A percentile compares a stretch with the other conserved stretches of the same genome.
These are phyloP conservation scores for Aspergillus flavus DNA, from an alignment of 2,329 filamentous ascomycete species.

Conservation along the genomic window DNA sequence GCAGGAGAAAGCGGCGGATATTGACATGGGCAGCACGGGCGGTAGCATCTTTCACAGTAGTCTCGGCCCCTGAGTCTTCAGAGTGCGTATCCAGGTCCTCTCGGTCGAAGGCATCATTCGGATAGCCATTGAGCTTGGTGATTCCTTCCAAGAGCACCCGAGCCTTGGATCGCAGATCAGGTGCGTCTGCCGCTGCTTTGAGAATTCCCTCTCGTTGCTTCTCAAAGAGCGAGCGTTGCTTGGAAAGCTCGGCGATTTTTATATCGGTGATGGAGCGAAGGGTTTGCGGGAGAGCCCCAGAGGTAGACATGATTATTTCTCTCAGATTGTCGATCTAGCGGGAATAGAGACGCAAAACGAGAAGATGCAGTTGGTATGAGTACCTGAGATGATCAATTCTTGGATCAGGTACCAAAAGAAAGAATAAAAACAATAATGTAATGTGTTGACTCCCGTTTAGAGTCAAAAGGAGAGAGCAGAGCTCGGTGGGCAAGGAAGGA, in stretches of 20 bases:
- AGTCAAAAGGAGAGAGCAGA: neutral
- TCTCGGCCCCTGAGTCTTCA: slow-evolving; percentile 1
- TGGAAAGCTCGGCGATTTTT: slow-evolving; percentile 60
- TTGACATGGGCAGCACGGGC: slow-evolving; percentile 41
- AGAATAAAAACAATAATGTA: neutral
- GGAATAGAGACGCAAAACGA: neutral
- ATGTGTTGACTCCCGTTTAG: neutral
- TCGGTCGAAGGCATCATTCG: slow-evolving; percentile 38
- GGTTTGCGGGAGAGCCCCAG: slow-evolving; percentile 52
- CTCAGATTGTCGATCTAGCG: neutral
- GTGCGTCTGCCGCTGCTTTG: slow-evolving; percentile 31
- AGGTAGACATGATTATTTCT: slow-evolving; percentile 31
- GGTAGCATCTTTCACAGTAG: slow-evolving; percentile 20
- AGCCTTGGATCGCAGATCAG: slow-evolving; percentile 35
- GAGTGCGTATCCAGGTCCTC: slow-evolving; percentile 33
- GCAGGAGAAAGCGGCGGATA: slow-evolving; percentile 55
- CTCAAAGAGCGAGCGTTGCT: slow-evolving; percentile 55
- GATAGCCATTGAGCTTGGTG: slow-evolving; percentile 40
- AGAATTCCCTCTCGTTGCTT: slow-evolving; percentile 48
- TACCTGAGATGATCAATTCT: neutral
- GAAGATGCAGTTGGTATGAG: neutral
- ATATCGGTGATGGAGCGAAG: slow-evolving; percentile 58
- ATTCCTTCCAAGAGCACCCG: slow-evolving; percentile 41
- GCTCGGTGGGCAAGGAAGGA: neutral
- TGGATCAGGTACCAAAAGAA: neutral